A percentile compares a stretch with the other conserved stretches of the same genome.
Evolutionary conservation across 768 basidiomycete genomes (phyloP).

Genomic region (Mycena galopus): DNA sequence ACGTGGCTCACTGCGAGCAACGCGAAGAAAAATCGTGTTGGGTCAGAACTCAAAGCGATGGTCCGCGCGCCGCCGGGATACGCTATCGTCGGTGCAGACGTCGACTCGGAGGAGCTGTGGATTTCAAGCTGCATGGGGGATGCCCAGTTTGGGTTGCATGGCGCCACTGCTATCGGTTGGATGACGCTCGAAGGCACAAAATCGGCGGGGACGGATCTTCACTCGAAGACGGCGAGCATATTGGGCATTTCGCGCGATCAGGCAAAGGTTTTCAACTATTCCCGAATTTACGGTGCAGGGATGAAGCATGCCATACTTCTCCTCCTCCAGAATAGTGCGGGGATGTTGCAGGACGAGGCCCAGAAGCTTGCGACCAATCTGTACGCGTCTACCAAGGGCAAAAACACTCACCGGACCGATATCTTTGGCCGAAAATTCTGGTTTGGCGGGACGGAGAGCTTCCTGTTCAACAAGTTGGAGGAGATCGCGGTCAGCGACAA

Average conservation of each 20-base stretch:
- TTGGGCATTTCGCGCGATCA: conserved; percentile 93
- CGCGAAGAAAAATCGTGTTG: conserved; percentile 97
- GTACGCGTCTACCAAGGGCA: conserved; percentile 94
- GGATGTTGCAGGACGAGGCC: conserved; percentile 83
- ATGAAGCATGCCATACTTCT: conserved; percentile 93
- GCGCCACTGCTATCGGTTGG: conserved; percentile 97
- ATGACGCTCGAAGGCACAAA: conserved; percentile 99
- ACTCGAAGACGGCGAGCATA: conserved; percentile 95
- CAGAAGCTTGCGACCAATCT: conserved; percentile 85
- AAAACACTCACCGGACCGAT: conserved; percentile 81
- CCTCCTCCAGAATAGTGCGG: conserved; percentile 86
- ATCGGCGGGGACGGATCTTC: conserved; percentile 92
- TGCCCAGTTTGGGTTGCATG: conserved; percentile 96
- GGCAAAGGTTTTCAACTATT: conserved; percentile 99
- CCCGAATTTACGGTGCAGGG: conserved; percentile 98
- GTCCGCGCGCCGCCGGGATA: conserved; percentile 94
- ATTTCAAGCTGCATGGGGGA: conserved; percentile 99
- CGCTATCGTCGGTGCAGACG: conserved; percentile 96
- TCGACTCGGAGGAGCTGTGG: conserved; percentile 99
- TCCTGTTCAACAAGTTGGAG: conserved; percentile 97
- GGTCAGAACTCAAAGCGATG: conserved; percentile 98
- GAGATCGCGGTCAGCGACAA: conserved; percentile 89
- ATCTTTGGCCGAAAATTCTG: conserved; percentile 90
- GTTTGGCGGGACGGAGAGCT: conserved; percentile 97
- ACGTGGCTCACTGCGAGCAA: conserved; percentile 99